Evolutionary conservation across 78 protist genomes (phyloP), one percentile per base, ranked within the genome.

Genomic region (Chrysochromulina tobinii): DNA sequence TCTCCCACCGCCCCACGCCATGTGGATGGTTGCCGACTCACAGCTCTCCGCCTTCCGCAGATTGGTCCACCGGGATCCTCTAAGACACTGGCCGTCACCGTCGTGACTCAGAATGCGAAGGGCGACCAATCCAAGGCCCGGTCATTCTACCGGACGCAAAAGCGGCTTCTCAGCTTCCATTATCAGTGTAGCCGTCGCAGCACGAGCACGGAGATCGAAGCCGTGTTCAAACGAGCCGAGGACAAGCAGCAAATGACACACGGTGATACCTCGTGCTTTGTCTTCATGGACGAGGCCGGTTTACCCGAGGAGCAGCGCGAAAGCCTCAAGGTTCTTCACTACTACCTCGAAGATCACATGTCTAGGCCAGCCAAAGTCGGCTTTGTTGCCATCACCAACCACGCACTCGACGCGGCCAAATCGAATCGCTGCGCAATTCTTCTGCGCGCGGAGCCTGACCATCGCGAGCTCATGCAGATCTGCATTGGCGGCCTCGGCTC

Each of bases 241-340:
- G 59, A 48, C 15, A 58, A 61, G 61, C 85, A 77, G 58, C 1
- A 51, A 27, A 3, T 0, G 59, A 1, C 1, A 18, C 23, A n/a
- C 59, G 85, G 18, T 27, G 18, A 15, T 27, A 2, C 48, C 25
- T 9, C 25, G 27, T 77, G 85, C 85, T 14, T 77, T n/a, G 85
- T 77, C 25, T 77, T 77, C 85, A 77, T 77, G 85, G 85, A 77
- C 58, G 85, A 77, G 85, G 85, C 85, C 15, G 85, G 85, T 11
- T n/a, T 77, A 61, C 85, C 85, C 25, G 85, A 77, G 61, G 85
- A 77, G 59, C n/a, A 38, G 55, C 85, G 85, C 61, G 85, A 77
- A n/a, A 38, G 54, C 20, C 85, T 77, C 61, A 77, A 77, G 58
- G 85, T 77, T 23, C 85, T 77, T 11, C 85, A 77, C 85, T 77